Evolutionary conservation across 2,329 filamentous ascomycete species (phyloP).

Genomic region (Leptographium radiaticola): DNA sequence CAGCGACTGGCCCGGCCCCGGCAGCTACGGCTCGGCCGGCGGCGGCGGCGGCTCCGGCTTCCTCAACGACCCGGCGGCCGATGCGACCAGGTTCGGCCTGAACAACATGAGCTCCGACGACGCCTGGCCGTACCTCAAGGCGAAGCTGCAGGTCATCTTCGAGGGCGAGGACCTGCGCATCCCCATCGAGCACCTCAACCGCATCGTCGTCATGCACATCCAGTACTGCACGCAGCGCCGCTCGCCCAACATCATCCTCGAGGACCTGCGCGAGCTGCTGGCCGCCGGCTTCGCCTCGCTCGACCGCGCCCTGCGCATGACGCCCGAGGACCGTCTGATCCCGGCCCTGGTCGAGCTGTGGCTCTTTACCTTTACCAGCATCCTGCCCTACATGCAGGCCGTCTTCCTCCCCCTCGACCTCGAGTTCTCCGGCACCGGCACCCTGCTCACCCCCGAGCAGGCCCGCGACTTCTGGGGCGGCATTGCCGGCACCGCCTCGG

Average conservation of each 20-base stretch:
- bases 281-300: constrained; percentile 74
- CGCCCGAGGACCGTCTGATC: constrained; percentile 79
- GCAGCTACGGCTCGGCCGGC: constrained; percentile 31
- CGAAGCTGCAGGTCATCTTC: constrained; percentile 64
- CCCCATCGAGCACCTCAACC: constrained; percentile 76
- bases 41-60: constrained; percentile 27
- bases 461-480: constrained; percentile 85
- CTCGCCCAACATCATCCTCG: constrained; percentile 56
- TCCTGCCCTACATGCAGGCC: constrained; percentile 87
- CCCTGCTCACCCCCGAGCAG: constrained; percentile 64
- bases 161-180: constrained; percentile 67
- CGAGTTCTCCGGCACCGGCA: constrained; percentile 77
- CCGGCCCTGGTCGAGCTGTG: constrained; percentile 85
- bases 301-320: constrained; percentile 66
- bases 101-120: constrained; percentile 63
- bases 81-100: constrained; percentile 47
- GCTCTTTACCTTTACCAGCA: constrained; percentile 81
- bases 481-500: constrained; percentile 24
- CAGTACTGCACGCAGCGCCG: constrained; percentile 65
- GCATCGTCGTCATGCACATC: constrained; percentile 65
- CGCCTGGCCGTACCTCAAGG: constrained; percentile 70
- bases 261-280: constrained; percentile 64
- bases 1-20: constrained; percentile 38
- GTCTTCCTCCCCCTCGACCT: constrained; percentile 88
- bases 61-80: constrained; percentile 33